These are phyloP conservation scores for Geosmithia flava DNA, from an alignment of 2,329 filamentous ascomycete species.

Conservation along the genomic window DNA sequence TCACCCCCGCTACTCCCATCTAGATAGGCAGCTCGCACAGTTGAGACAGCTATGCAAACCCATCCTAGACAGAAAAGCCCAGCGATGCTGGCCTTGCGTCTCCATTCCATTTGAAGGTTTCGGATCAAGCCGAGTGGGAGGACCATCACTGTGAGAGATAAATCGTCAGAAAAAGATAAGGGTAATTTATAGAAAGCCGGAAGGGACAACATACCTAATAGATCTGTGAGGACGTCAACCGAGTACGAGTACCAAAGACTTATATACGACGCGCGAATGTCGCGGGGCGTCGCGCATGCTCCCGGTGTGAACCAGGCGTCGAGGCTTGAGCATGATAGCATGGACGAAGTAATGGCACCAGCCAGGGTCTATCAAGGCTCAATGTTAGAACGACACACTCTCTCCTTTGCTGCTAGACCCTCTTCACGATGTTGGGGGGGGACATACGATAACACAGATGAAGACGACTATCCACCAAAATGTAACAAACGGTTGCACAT, in stretches of 20 bases:
- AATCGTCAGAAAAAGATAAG: too few relatives aligned
- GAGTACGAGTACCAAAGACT: constrained; percentile 6
- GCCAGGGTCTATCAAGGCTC: constrained; percentile 4
- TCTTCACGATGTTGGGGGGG: too few relatives aligned
- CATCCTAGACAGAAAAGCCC: constrained; percentile 7
- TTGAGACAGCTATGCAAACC: constrained; percentile 6
- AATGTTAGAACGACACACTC: too few relatives aligned
- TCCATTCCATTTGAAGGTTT: constrained; percentile 5
- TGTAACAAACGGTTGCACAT: constrained; percentile 2
- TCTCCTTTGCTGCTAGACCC: too few relatives aligned
- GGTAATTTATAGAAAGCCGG: too few relatives aligned
- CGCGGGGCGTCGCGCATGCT: constrained; percentile 4
- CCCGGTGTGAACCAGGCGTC: constrained; percentile 6
- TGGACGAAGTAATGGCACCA: constrained; percentile 5
- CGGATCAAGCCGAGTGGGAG: constrained; percentile 5
- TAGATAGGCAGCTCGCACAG: constrained; percentile 5
- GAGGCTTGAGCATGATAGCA: constrained; percentile 7
- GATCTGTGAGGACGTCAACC: constrained; percentile 6
- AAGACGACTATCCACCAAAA: constrained; percentile 6
- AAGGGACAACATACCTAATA: constrained; percentile 3
- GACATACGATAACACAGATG: constrained; percentile 4
- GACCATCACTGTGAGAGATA: constrained; percentile 4
- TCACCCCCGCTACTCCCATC: neutral
- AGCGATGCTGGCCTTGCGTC: constrained; percentile 6
- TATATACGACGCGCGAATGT: constrained; percentile 5